A percentile compares a stretch with the other conserved stretches of the same genome.
These are phyloP conservation scores for Fusarium subtropicale DNA, from an alignment of 2,329 filamentous ascomycete genomes.

Conservation along the genomic window DNA sequence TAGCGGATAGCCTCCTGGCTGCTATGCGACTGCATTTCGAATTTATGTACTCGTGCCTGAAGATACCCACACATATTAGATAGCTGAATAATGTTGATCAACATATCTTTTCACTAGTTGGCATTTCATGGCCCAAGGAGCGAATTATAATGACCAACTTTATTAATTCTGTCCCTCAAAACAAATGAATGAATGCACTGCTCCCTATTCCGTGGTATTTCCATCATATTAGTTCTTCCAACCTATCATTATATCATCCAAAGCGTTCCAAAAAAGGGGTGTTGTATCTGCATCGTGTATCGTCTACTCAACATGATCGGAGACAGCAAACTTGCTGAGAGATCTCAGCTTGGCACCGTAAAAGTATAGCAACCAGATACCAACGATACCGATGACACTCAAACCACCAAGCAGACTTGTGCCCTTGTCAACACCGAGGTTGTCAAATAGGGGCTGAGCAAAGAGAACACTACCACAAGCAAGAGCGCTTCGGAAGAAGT, in stretches of 20 bases:
- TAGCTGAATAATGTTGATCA: conserved; percentile 1
- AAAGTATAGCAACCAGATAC: conserved; percentile 70
- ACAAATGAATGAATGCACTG: neutral
- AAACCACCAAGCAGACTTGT: conserved; percentile 67
- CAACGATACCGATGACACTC: conserved; percentile 65
- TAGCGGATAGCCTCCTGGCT: neutral
- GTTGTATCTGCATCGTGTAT: too few species aligned
- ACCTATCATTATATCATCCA: conserved; percentile 5
- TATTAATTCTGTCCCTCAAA: neutral
- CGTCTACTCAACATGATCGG: conserved; percentile 36
- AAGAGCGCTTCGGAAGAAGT: conserved; percentile 68
- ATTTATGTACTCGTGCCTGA: conserved; percentile 7
- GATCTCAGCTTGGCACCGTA: conserved; percentile 66
- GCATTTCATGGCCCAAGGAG: neutral
- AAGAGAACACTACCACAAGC: conserved; percentile 72
- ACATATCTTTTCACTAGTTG: neutral
- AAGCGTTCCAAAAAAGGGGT: neutral
- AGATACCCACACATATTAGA: conserved; percentile 19
- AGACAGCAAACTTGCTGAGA: conserved; percentile 68
- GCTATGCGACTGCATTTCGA: neutral
- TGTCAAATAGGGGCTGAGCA: conserved; percentile 67
- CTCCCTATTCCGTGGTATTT: conserved; percentile 23
- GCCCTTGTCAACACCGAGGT: conserved; percentile 69
- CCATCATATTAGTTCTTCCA: conserved; percentile 5
- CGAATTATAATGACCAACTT: neutral